phyloP scores from a whole-genome alignment of 768 basidiomycete genomes.

The Chalciporus piperatus region DNA sequence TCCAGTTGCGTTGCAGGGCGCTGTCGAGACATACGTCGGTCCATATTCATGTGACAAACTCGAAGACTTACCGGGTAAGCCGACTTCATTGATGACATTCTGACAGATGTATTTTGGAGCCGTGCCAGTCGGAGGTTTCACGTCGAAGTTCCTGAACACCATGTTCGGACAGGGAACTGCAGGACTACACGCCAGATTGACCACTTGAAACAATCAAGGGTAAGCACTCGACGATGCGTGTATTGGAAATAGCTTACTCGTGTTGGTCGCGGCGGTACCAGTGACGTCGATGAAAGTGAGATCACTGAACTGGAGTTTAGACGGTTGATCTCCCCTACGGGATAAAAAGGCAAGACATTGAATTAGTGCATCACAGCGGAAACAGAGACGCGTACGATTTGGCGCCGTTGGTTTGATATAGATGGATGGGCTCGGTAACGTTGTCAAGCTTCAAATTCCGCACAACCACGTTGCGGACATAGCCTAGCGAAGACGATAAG shows the following conservation, averaged over 20 bases:
- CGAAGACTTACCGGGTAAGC: slow-evolving; percentile 18
- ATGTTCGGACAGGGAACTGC: slow-evolving; percentile 47
- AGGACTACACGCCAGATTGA: slow-evolving; percentile 40
- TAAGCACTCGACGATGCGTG: too few relatives aligned
- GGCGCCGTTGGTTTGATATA: too few relatives aligned
- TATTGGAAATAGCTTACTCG: not conserved
- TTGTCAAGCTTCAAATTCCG: slow-evolving; percentile 34
- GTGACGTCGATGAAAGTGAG: slow-evolving; percentile 43
- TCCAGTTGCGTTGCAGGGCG: not conserved
- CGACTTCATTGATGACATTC: slow-evolving; percentile 29
- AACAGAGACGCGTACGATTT: too few relatives aligned
- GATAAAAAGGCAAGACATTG: slow-evolving; percentile 51
- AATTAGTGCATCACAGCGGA: slow-evolving; percentile 18
- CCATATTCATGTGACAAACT: too few relatives aligned
- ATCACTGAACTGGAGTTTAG: slow-evolving; percentile 44
- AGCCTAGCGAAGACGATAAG: slow-evolving; percentile 30
- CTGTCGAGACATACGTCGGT: too few relatives aligned
- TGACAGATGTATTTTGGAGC: slow-evolving; percentile 27
- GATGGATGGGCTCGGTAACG: slow-evolving; percentile 39
- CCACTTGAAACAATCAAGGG: slow-evolving; percentile 18
- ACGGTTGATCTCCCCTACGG: slow-evolving; percentile 48
- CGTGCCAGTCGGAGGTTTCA: slow-evolving; percentile 30
- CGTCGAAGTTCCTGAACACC: slow-evolving; percentile 39
- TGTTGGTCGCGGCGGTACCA: slow-evolving; percentile 44
- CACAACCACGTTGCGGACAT: slow-evolving; percentile 35